Base-by-base conservation (phyloP, 1,284 basidiomycete genomes). In the Rhodotorula glutinis region DNA sequence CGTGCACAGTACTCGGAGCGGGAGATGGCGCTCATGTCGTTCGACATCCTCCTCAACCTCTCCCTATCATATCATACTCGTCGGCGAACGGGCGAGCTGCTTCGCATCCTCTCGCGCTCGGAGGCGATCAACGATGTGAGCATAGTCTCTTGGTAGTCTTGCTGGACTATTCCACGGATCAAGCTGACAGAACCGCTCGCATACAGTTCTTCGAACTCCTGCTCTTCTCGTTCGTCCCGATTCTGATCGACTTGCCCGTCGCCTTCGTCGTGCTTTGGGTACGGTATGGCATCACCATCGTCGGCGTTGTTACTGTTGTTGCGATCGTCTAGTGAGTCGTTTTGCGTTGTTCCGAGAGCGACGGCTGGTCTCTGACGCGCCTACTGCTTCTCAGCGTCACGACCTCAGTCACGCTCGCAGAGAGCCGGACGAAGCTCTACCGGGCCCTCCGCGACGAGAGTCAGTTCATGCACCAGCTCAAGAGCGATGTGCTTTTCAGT, bases 221-320 rank as follows among this genome's bases (percentile, higher is more conserved):
- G 44, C 78, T 92, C 38, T 92, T 92, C 83, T 88, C 85, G 73
- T 85, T 92, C 67, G 73, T 87, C 29, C 91, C 92, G 1, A 90
- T 88, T 41, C 85, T 92, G 73, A 81, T 74, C 62, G 75, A 76
- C 53, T 57, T 75, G 4, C 74, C 75, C 46, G 77, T 80, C 44
- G 80, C 80, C 23, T 75, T 79, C 49, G 63, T 75, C 53, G 73
- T 73, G 43, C 66, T 76, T 27, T 68, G 63, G 46, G 59, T 70
- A 4, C 58, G 59, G 2, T 76, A 75, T 61, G 75, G 75, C 11
- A 53, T 63, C 13, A 43, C 57, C 1, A 81, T 92, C 46, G 84
- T 87, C 19, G 72, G 85, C 13, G 84, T 89, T 54, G 86, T 93
- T 46, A 86, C 88, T 74, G 74, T 86, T 54, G 88, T 92, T 59